phyloP scores from a whole-genome alignment of 257 asterid species.

The Salvia splendens region DNA sequence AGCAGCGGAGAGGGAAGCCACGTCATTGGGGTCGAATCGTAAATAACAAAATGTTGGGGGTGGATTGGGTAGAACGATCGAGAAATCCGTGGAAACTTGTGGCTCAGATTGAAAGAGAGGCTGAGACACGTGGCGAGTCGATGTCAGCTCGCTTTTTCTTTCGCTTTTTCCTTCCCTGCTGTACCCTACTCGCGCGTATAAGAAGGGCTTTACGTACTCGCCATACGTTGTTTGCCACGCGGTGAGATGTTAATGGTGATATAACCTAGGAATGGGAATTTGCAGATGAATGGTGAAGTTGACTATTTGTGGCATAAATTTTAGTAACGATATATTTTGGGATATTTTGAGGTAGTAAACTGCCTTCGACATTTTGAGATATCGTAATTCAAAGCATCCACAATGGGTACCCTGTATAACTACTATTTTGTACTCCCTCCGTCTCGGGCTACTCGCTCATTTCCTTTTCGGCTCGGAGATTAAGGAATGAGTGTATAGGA shows the following conservation, averaged over 20 bases:
- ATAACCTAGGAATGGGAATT: slow-evolving; percentile 2
- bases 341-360: slow-evolving; percentile 19
- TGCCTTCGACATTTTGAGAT: not conserved
- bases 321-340: slow-evolving; percentile 4
- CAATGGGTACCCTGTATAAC: too few relatives aligned
- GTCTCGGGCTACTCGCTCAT: too few relatives aligned
- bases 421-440: too few relatives aligned
- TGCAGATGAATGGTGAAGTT: slow-evolving; percentile 6
- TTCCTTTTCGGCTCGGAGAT: too few relatives aligned
- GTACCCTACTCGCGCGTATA: slow-evolving; percentile 38
- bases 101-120: slow-evolving; percentile 61
- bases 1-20: slow-evolving; percentile 44
- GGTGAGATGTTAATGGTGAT: slow-evolving; percentile 28
- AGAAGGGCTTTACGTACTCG: slow-evolving; percentile 4
- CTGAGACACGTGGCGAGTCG: slow-evolving; percentile 60
- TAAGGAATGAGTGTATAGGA: too few relatives aligned
- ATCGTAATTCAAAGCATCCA: too few relatives aligned
- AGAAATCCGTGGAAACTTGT: slow-evolving; percentile 65
- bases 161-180: slow-evolving; percentile 2
- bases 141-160: slow-evolving; percentile 47
- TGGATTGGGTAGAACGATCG: slow-evolving; percentile 37
- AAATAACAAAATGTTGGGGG: not conserved
- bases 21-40: slow-evolving; percentile 46
- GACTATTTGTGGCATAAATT: slow-evolving; percentile 26
- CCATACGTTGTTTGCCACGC: slow-evolving; percentile 31